Conservation (phyloP, 192 early-diverging fungal genomes). For the Chytriomyces confervae region DNA sequence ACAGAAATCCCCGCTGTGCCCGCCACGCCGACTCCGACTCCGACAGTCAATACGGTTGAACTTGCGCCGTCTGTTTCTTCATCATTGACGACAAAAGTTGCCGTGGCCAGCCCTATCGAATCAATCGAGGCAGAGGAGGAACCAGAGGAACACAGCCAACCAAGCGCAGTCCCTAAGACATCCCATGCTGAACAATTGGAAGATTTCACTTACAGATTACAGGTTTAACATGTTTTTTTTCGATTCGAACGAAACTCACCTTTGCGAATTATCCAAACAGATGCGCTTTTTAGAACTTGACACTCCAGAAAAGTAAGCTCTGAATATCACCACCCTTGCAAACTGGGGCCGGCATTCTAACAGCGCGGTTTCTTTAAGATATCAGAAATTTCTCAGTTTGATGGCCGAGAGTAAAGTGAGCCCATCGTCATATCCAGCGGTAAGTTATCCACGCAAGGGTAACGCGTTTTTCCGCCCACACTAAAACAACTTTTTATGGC, state of each 20-base stretch:
- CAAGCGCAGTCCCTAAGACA: neutral
- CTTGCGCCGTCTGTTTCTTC: no score
- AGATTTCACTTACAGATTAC: conserved; percentile 22
- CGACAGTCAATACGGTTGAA: no score
- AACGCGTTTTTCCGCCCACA: neutral
- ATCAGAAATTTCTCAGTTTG: conserved; percentile 6
- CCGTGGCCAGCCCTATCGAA: no score
- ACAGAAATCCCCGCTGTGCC: no score
- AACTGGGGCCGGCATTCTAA: no score
- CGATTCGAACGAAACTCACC: neutral
- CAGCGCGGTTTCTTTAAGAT: neutral
- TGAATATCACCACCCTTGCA: neutral
- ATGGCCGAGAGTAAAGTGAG: neutral
- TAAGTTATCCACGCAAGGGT: neutral
- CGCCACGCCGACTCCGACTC: no score
- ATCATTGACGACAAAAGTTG: no score
- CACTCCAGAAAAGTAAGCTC: conserved; percentile 11
- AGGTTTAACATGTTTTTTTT: neutral
- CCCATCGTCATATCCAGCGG: conserved; percentile 23
- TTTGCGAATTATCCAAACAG: neutral
- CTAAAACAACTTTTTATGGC: neutral
- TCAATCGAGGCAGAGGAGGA: no score
- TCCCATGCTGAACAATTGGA: conserved; percentile 4
- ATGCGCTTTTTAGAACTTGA: conserved; percentile 1
- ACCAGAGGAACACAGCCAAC: no score